Base-by-base conservation (phyloP, 768 basidiomycete genomes). In the Phanerodontia chrysosporium region DNA sequence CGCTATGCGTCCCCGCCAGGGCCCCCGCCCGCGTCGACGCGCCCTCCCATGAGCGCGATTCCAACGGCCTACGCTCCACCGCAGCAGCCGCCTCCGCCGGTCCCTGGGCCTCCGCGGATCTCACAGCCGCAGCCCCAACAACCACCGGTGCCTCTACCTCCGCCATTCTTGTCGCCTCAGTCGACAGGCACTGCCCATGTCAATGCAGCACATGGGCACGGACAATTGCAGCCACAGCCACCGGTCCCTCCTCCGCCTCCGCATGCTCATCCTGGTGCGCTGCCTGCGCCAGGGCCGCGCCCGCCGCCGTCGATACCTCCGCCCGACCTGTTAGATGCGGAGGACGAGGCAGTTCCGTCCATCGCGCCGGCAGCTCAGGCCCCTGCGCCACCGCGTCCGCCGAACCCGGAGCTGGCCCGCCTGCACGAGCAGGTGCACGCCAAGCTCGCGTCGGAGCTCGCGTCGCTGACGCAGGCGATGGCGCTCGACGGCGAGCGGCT, bases 331-430 rank as follows among this genome's bases (percentile, higher is more conserved):
- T 78, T 92, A 60, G 89, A 90, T 71, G 81, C 83, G 57, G 88
- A 90, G 32, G 64, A 70, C 18, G 60, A 55, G 59, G 62, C 56
- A 28, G 32, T 22, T 58, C 32, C 14, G 64, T 67, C 74, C 64
- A 62, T 64, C 45, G 54, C 59, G 61, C 64, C 53, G 39, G 63
- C 66, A 32, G 51, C 63, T 46, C 44, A 68, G 2, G 67, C 66
- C 32, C 65, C 62, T 9, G 64, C 83, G 51, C 92, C 92, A 59
- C 89, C 87, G 44, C 87, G 91, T 27, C 93, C 92, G 21, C 90
- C 89, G 4, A 94, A 96, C 74, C 94, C 93, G 52, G 92, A 96
- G 69, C 80, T 97, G 14, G 79, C 97, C 59, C 83, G 80, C 21
- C 78, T 98, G 22, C 92, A 96, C 61, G 77, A 81, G 13, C 82